phyloP scores from a whole-genome alignment of 2,329 filamentous ascomycete species.

The Ascochyta viciae-villosae region DNA sequence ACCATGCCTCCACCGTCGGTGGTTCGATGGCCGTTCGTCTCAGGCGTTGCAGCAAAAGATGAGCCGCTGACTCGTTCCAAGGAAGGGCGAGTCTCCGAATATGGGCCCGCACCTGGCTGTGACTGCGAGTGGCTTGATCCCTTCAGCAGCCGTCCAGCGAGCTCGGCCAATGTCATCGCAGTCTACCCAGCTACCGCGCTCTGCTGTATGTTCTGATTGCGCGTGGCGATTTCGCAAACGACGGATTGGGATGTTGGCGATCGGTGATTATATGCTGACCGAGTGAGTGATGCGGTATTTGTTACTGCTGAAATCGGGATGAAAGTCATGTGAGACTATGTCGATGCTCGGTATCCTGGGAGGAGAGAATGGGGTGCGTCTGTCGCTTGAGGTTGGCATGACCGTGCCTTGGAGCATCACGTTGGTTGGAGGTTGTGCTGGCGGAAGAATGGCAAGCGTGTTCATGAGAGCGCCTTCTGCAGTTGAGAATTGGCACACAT shows the following conservation, averaged over 20 bases:
- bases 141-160: constrained; percentile 46
- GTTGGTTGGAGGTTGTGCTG: neutral
- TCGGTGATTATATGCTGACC: constrained; percentile 39
- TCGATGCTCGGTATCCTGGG: constrained; percentile 48
- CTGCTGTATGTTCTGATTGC: constrained; percentile 5
- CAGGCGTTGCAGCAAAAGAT: constrained; percentile 19
- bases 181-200: constrained; percentile 31
- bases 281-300: constrained; percentile 44
- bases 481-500: constrained; percentile 1
- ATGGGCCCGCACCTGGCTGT: constrained; percentile 29
- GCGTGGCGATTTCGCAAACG: constrained; percentile 25
- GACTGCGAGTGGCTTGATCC: constrained; percentile 41
- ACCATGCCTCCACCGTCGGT: constrained; percentile 36
- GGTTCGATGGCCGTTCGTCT: constrained; percentile 18
- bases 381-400: constrained; percentile 37
- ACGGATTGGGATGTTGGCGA: constrained; percentile 35
- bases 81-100: constrained; percentile 22
- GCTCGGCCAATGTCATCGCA: constrained; percentile 38
- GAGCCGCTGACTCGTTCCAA: constrained; percentile 25
- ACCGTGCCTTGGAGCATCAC: constrained; percentile 4
- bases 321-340: constrained; percentile 50
- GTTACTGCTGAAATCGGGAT: constrained; percentile 44
- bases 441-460: neutral
- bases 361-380: constrained; percentile 26
- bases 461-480: neutral